Evolutionary conservation across 441 rosid species (phyloP).

Genomic region (Breynia disticha): DNA sequence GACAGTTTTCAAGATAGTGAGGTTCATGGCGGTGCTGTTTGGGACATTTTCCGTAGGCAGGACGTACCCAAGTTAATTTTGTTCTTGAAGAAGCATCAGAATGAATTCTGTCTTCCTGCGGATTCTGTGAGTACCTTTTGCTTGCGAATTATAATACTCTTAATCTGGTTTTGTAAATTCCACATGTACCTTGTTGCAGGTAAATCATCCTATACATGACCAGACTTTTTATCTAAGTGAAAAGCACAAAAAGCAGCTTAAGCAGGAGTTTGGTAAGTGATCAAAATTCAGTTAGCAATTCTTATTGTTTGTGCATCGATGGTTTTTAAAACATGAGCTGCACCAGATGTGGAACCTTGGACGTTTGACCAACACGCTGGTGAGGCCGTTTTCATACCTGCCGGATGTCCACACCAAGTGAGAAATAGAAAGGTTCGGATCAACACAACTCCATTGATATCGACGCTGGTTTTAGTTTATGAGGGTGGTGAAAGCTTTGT

Average conservation of each 20-base stretch:
- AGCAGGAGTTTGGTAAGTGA: conserved; percentile 55
- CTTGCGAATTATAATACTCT: not conserved
- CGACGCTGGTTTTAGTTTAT: too few species aligned
- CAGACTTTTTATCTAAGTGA: conserved; percentile 50
- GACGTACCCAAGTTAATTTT: conserved; percentile 59
- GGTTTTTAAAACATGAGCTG: conserved; percentile 3
- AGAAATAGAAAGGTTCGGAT: conserved; percentile 62
- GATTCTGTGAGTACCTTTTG: conserved; percentile 25
- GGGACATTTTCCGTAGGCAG: conserved; percentile 85
- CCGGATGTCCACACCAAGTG: conserved; percentile 95
- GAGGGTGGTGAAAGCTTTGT: not conserved
- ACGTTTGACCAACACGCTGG: conserved; percentile 76
- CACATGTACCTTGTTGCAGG: conserved; percentile 28
- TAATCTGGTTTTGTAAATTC: conserved; percentile 10
- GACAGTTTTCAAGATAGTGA: conserved; percentile 9
- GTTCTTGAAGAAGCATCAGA: conserved; percentile 47
- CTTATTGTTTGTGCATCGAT: not conserved
- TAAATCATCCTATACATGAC: conserved; percentile 74
- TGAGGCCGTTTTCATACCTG: conserved; percentile 82
- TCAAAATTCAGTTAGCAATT: not conserved
- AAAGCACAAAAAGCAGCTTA: conserved; percentile 55
- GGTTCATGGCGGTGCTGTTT: conserved; percentile 52
- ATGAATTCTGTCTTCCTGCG: conserved; percentile 54
- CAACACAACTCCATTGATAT: not conserved
- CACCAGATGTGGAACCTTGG: conserved; percentile 78